These are phyloP conservation scores for Aschersonia sp. DNA, from an alignment of 2,329 filamentous ascomycete genomes.

Conservation along the genomic window DNA sequence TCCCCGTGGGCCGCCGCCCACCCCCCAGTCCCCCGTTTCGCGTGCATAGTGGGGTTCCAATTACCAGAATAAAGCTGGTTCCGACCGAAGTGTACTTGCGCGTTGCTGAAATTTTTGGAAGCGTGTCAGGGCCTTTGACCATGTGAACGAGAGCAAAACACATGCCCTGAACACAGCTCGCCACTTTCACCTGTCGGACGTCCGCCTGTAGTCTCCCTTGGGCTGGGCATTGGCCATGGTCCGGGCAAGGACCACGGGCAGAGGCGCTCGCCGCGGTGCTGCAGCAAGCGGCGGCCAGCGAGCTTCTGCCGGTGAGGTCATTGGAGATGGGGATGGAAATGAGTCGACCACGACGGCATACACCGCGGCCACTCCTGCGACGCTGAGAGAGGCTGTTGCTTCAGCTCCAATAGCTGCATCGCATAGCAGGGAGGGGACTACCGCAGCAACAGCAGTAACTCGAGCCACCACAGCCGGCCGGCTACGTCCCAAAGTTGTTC, in stretches of 20 bases:
- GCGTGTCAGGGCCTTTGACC: no score
- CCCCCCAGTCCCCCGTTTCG: no score
- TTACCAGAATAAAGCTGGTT: no score
- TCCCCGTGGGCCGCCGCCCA: no score
- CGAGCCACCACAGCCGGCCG: slow-evolving; percentile 21
- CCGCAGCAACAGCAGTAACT: slow-evolving; percentile 14
- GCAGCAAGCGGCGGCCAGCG: slow-evolving; percentile 9
- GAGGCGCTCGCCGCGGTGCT: slow-evolving; percentile 17
- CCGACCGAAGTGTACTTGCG: no score
- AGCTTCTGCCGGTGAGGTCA: slow-evolving; percentile 10
- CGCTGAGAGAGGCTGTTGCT: slow-evolving; percentile 6
- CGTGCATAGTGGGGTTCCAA: no score
- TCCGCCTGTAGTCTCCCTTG: no score
- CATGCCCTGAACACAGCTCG: no score
- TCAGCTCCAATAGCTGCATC: slow-evolving; percentile 4
- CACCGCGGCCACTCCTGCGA: slow-evolving; percentile 6
- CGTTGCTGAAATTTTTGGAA: no score
- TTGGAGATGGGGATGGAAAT: slow-evolving; percentile 8
- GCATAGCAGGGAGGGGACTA: background rate
- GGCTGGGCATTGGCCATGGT: slow-evolving; percentile 11
- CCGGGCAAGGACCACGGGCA: slow-evolving; percentile 16
- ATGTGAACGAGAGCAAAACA: no score
- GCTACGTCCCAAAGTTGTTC: slow-evolving; percentile 32
- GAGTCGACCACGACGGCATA: slow-evolving; percentile 6
- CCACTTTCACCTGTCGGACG: no score